Base-by-base conservation (phyloP, 2,329 filamentous ascomycete genomes). In the Cordyceps militaris region DNA sequence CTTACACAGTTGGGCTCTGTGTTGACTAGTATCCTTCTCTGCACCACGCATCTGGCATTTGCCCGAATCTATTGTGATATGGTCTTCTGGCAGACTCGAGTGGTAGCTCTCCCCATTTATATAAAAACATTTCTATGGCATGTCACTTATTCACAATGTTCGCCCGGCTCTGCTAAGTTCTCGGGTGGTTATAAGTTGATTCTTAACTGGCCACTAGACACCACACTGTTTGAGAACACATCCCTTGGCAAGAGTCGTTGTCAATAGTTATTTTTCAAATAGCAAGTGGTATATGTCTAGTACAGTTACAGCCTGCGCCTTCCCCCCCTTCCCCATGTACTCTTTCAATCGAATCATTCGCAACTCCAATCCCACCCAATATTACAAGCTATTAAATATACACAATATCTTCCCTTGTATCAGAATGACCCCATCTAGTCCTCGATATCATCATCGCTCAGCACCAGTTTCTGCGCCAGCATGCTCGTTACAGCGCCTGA, bases 371-470 rank as follows among this genome's bases (percentile, higher is more conserved):
- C 51, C 32, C 46, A 50, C 19, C 26, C 26, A 51, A 21, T 16
- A 30, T 28, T 38, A 34, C 10, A 52, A 51, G 30, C 38, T 51
- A 47, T 21, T 57, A 42, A 24, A 8, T 56, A 30, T 53, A 56
- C 49, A 52, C 34, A 36, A n/a, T 21, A n/a, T 46, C 16, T 26
- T n/a, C 47, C 10, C 24, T 16, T 81, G 9, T 32, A 21, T n/a
- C 13, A 13, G 9, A 16, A 36, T 14, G 5, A 3, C 75, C 30
- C 48, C 16, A 23, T 50, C 54, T 58, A 75, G 65, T 92, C 89
- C 69, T 91, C 88, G 67, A 94, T 93, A 74, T 94, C 89, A 72
- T 94, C 89, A 66, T 94, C 89, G 64, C 86, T 90, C 42, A 93
- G 73, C 46, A 90, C 82, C 62, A 92, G 72, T 65, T 86, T 88